These are phyloP conservation scores for Pochonia chlamydosporia DNA, from an alignment of 2,329 filamentous ascomycete species.

Conservation along the genomic window DNA sequence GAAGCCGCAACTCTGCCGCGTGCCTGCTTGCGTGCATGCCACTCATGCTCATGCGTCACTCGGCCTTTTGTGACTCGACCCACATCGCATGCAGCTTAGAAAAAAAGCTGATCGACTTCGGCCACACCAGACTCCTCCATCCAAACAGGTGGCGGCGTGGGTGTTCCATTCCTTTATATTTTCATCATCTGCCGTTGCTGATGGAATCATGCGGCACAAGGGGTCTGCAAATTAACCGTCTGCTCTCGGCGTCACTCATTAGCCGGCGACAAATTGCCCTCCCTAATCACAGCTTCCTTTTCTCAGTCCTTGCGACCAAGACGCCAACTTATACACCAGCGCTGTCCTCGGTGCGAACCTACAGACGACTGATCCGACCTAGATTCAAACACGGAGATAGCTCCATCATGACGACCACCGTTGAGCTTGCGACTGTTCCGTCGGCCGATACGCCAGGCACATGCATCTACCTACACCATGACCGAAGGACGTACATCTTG, in stretches of 20 bases:
- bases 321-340: neutral
- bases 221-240: slow-evolving; percentile 1
- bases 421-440: slow-evolving; percentile 74
- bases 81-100: too few relatives aligned
- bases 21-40: too few relatives aligned
- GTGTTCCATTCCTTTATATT: neutral
- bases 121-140: neutral
- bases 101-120: neutral
- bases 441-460: slow-evolving; percentile 85
- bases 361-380: neutral
- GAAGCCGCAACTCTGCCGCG: too few relatives aligned
- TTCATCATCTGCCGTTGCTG: neutral
- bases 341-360: neutral
- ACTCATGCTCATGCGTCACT: too few relatives aligned
- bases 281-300: neutral
- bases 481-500: slow-evolving; percentile 77
- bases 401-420: slow-evolving; percentile 60
- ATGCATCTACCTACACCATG: slow-evolving; percentile 70
- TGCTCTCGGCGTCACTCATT: neutral
- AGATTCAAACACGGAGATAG: neutral
- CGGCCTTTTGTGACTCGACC: too few relatives aligned
- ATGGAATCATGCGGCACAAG: slow-evolving; percentile 8
- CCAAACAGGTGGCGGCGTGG: too few relatives aligned
- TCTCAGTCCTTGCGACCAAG: neutral
- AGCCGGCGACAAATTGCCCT: neutral